Evolutionary conservation across 1,139 yeast genomes (phyloP), one percentile per base, ranked within the genome.

Genomic region (Trichomonascaceae sp.): DNA sequence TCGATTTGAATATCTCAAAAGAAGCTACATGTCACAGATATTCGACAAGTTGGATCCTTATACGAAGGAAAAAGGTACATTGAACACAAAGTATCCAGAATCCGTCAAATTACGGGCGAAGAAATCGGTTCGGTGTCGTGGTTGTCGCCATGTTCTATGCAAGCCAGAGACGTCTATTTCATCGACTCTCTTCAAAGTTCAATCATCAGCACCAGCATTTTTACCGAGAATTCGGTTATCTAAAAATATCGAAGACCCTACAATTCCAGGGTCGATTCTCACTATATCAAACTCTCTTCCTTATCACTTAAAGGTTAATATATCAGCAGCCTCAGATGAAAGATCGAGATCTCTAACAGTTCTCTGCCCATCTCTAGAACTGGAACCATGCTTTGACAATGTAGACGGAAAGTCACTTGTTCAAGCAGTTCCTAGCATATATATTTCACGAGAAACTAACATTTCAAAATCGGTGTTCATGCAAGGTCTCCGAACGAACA

Each of bases 121-220:
- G 51, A 54, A 50, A n/a, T 49, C 62, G 2, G 64, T 63, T 48
- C 52, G 59, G 22, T 70, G 74, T 56, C 55, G 56, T 43, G 63
- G 57, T n/a, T 70, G 74, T 50, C 63, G 63, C 17, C 59, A 58
- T 17, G 47, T 62, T 9, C 58, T 69, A 18, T 61, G 61, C 15
- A 62, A 61, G 47, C 73, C 73, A 0, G 70, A 63, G 22, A 58
- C 63, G 5, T 59, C 59, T 47, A 66, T 71, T 2, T 46, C 62
- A 1, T 58, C 67, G 6, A 55, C 60, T 12, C 58, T 57, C 51
- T 67, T 58, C 57, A 61, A 58, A 32, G 51, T 56, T 18, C 60
- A 61, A 50, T 56, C 59, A 2, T 49, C 68, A 57, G 73, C 73
- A 0, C 43, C 64, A 36, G 53, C 61, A 47, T 59, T 57, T 45